Evolutionary conservation across 2,329 filamentous ascomycete species (phyloP), one percentile per base, ranked within the genome.

Genomic region (Colletotrichum spaethianum): DNA sequence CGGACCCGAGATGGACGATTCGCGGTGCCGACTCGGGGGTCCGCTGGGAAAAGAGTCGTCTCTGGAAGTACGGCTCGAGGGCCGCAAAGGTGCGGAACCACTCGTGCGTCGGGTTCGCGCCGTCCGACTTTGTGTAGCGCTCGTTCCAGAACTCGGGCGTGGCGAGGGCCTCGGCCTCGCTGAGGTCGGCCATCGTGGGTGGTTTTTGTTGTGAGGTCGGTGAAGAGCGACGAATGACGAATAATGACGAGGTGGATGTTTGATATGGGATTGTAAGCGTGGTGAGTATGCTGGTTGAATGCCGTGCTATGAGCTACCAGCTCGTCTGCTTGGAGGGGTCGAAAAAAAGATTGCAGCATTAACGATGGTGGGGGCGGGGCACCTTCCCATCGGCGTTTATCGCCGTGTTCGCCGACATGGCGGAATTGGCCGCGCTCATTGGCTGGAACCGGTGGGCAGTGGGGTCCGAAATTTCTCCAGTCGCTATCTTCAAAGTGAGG

Each of bases 1-100:
- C 89, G 11, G 84, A 89, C 0, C 88, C 89, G 5, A 91, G 79
- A 77, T 91, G 88, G 18, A 91, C 75, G n/a, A 91, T 84, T 14
- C 78, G 71, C 0, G 85, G 85, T 0, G 79, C 74, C 0, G 82
- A 72, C 12, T 72, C 72, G 20, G 76, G 75, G 0, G 76, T 70
- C 1, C 73, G 66, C 1, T 33, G 42, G 8, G 77, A 63, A 65
- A 87, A 86, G 23, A 90, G 79, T 73, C 84, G 80, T 18, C 75
- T 77, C 31, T 78, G 72, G 52, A 90, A 83, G 72, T 89, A 90
- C 0, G 82, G 80, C 70, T 85, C 80, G 1, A 91, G 80, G 8
- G 86, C 83, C 0, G 76, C 70, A 73, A 86, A 90, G 3, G 81
- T 81, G 23, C 85, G 83, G 73, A 88, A 87, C 88, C 88, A 91